Percentiles rank a stretch among this genome's conserved stretches.
Evolutionary conservation across 2,329 filamentous ascomycete genomes (phyloP).

Genomic region (Aureobasidium sp.): DNA sequence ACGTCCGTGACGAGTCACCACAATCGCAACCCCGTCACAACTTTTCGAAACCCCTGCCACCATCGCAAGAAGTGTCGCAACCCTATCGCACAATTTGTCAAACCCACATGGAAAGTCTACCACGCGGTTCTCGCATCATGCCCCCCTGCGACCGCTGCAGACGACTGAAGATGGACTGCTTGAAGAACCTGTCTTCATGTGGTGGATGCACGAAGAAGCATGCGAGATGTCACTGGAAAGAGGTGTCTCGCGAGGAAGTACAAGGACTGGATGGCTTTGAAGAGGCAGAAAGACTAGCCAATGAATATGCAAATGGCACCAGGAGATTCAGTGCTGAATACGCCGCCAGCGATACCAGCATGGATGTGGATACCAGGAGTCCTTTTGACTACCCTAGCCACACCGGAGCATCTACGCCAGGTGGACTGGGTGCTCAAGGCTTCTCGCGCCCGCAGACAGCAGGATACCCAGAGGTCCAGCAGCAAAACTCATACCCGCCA

Average conservation of each 20-base stretch:
- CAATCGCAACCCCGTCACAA: constrained; percentile 27
- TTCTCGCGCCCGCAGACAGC: neutral
- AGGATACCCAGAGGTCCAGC: neutral
- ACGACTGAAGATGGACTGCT: constrained; percentile 69
- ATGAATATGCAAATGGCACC: constrained; percentile 14
- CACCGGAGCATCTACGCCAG: neutral
- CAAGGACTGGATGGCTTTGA: constrained; percentile 26
- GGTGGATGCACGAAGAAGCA: constrained; percentile 86
- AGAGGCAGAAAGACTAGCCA: constrained; percentile 6
- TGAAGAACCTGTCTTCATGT: constrained; percentile 81
- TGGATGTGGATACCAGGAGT: neutral
- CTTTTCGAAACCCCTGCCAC: constrained; percentile 31
- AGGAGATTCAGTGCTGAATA: constrained; percentile 13
- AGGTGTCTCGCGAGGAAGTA: constrained; percentile 66
- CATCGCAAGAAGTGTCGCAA: constrained; percentile 30
- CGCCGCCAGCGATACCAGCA: neutral
- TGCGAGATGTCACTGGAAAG: constrained; percentile 79
- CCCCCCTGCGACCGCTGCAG: constrained; percentile 81
- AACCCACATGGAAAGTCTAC: constrained; percentile 65
- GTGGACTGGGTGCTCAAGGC: neutral
- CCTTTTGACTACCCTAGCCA: neutral
- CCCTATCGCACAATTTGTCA: constrained; percentile 32
- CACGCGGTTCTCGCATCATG: constrained; percentile 66
- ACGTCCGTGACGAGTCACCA: neutral
- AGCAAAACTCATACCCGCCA: neutral